Conservation (phyloP, 2,329 filamentous ascomycete species). For the Dactylonectria estremocensis region DNA sequence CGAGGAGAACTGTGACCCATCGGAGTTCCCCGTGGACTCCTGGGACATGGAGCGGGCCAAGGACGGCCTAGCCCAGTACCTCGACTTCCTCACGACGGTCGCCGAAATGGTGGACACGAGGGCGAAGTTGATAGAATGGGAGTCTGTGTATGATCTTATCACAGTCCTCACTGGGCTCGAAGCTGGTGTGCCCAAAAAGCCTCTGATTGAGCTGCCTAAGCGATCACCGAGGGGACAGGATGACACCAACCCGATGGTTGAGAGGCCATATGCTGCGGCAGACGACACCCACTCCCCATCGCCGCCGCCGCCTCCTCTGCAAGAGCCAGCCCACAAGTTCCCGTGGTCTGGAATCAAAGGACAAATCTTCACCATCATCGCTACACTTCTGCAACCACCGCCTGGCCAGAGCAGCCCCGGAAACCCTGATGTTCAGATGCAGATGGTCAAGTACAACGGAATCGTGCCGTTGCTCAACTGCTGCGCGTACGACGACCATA, state of each 20-base stretch:
- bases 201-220: slow-evolving; percentile 67
- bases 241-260: slow-evolving; percentile 62
- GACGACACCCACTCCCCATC: slow-evolving; percentile 53
- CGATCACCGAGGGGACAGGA: slow-evolving; percentile 43
- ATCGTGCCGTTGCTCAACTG: slow-evolving; percentile 91
- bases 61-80: slow-evolving; percentile 93
- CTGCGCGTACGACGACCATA: slow-evolving; percentile 92
- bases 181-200: slow-evolving; percentile 87
- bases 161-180: slow-evolving; percentile 91
- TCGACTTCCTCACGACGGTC: slow-evolving; percentile 93
- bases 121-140: slow-evolving; percentile 90
- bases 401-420: slow-evolving; percentile 72
- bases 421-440: slow-evolving; percentile 85
- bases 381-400: slow-evolving; percentile 89
- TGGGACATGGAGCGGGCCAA: slow-evolving; percentile 99
- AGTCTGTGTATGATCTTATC: slow-evolving; percentile 90
- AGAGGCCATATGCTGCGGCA: slow-evolving; percentile 72
- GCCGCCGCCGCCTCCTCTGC: slow-evolving; percentile 61
- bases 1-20: slow-evolving; percentile 79
- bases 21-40: slow-evolving; percentile 93
- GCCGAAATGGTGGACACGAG: slow-evolving; percentile 90
- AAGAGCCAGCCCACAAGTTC: slow-evolving; percentile 76
- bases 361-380: slow-evolving; percentile 90
- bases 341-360: slow-evolving; percentile 87
- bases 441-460: slow-evolving; percentile 87